Percentiles rank a stretch among this genome's conserved stretches.
Evolutionary conservation across 169 alveolate species (phyloP).

Genomic region (Plasmodium gonderi): DNA sequence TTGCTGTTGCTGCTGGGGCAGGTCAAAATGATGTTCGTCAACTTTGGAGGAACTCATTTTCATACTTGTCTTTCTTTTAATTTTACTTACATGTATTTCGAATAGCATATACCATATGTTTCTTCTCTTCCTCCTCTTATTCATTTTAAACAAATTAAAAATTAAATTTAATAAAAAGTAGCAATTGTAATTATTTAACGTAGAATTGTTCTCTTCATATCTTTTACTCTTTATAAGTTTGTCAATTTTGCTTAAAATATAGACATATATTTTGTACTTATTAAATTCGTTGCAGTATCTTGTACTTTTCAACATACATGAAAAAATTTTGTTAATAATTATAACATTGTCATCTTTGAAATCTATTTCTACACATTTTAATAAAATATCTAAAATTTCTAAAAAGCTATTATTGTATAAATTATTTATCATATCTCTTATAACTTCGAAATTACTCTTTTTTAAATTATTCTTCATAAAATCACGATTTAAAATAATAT

Average conservation of each 20-base stretch:
- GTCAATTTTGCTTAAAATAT: slow-evolving; percentile 48
- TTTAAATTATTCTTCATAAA: background rate
- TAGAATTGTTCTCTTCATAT: slow-evolving; percentile 43
- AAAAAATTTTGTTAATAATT: slow-evolving; percentile 36
- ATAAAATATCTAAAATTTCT: slow-evolving; percentile 42
- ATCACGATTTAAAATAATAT: slow-evolving; percentile 1
- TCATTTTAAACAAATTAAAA: slow-evolving; percentile 34
- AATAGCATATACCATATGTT: slow-evolving; percentile 49
- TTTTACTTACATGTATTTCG: slow-evolving; percentile 50
- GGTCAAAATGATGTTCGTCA: background rate
- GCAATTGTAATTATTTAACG: slow-evolving; percentile 46
- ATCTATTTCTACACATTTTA: slow-evolving; percentile 51
- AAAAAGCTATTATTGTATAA: slow-evolving; percentile 3
- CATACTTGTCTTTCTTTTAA: slow-evolving; percentile 1
- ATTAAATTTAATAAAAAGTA: slow-evolving; percentile 35
- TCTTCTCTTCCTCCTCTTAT: background rate
- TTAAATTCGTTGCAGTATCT: slow-evolving; percentile 23
- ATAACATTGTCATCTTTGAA: slow-evolving; percentile 32
- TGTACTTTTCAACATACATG: slow-evolving; percentile 40
- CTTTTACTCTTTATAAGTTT: slow-evolving; percentile 33
- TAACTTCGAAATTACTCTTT: slow-evolving; percentile 1
- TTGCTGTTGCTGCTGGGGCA: background rate
- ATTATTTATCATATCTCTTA: slow-evolving; percentile 13
- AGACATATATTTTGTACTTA: slow-evolving; percentile 57
- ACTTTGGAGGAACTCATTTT: background rate